A percentile compares a stretch with the other conserved stretches of the same genome.
phyloP scores from a whole-genome alignment of 2,329 filamentous ascomycete genomes.

The Colletotrichum liaoningense region DNA sequence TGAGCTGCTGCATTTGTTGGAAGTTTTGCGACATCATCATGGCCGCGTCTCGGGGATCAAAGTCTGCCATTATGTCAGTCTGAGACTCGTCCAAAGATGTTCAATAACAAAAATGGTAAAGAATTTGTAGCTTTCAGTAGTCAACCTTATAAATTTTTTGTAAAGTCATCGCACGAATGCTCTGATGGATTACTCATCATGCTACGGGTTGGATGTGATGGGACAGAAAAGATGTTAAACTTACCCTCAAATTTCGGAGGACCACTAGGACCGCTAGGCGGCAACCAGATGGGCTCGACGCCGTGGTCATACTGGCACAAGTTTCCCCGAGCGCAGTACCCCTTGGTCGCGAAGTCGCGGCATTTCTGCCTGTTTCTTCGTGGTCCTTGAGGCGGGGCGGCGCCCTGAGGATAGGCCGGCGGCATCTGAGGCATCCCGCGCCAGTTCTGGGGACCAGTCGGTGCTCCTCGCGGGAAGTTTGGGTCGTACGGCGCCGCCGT shows the following conservation, averaged over 20 bases:
- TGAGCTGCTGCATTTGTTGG: conserved; percentile 34
- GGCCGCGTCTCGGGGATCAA: conserved; percentile 35
- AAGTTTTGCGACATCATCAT: conserved; percentile 36
- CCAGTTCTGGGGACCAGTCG: conserved; percentile 19
- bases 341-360: conserved; percentile 78
- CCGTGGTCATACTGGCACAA: conserved; percentile 78
- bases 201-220: conserved; percentile 1
- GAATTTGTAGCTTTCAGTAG: conserved; percentile 42
- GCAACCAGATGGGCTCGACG: conserved; percentile 39
- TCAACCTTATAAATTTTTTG: conserved; percentile 40
- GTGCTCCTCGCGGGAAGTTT: conserved; percentile 46
- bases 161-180: conserved; percentile 38
- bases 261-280: conserved; percentile 17
- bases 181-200: conserved; percentile 37
- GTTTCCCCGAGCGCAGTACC: conserved; percentile 75
- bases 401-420: background rate
- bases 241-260: conserved; percentile 24
- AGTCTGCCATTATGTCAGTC: conserved; percentile 30
- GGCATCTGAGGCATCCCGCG: conserved; percentile 1
- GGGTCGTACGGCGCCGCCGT: conserved; percentile 65
- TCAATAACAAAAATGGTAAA: background rate
- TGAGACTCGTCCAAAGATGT: background rate
- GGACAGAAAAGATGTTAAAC: background rate
- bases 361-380: conserved; percentile 64
- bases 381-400: background rate